Conservation (phyloP, 2,329 filamentous ascomycete species). For the Plenodomus lindquistii region DNA sequence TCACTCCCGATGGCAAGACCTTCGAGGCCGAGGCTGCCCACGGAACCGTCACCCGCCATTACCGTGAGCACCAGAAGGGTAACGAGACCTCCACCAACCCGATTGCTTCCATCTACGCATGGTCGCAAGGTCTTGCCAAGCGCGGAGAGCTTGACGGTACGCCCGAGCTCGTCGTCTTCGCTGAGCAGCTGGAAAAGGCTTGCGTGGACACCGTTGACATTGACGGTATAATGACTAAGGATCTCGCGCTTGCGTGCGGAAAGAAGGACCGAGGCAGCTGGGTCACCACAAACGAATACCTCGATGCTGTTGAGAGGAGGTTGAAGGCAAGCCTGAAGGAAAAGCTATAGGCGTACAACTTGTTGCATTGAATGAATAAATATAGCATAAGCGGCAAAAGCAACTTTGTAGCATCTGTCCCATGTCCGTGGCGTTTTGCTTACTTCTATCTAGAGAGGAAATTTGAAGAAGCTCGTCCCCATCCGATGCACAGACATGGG, state of each 20-base stretch:
- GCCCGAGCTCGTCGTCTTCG: conserved; percentile 89
- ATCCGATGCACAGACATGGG: neutral
- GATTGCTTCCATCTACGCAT: conserved; percentile 98
- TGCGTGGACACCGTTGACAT: conserved; percentile 92
- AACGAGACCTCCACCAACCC: conserved; percentile 97
- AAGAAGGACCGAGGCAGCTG: conserved; percentile 83
- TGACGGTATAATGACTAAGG: conserved; percentile 99
- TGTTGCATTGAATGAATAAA: conserved; percentile 1
- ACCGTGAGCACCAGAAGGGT: conserved; percentile 98
- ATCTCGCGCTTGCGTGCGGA: conserved; percentile 91
- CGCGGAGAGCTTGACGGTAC: conserved; percentile 90
- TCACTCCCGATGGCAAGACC: conserved; percentile 94
- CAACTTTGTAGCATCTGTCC: neutral
- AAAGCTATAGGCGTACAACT: conserved; percentile 63
- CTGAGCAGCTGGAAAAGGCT: conserved; percentile 87
- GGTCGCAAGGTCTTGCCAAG: conserved; percentile 93
- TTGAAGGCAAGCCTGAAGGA: conserved; percentile 79
- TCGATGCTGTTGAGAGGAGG: conserved; percentile 87
- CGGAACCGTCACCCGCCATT: conserved; percentile 97
- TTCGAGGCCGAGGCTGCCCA: conserved; percentile 98
- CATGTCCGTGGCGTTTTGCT: conserved; percentile 1
- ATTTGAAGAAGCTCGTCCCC: neutral
- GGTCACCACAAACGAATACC: conserved; percentile 87
- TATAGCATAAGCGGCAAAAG: conserved; percentile 2
- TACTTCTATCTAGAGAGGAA: conserved; percentile 2